Conservation (phyloP, 2,329 filamentous ascomycete genomes). For the Epicoccum nigrum region DNA sequence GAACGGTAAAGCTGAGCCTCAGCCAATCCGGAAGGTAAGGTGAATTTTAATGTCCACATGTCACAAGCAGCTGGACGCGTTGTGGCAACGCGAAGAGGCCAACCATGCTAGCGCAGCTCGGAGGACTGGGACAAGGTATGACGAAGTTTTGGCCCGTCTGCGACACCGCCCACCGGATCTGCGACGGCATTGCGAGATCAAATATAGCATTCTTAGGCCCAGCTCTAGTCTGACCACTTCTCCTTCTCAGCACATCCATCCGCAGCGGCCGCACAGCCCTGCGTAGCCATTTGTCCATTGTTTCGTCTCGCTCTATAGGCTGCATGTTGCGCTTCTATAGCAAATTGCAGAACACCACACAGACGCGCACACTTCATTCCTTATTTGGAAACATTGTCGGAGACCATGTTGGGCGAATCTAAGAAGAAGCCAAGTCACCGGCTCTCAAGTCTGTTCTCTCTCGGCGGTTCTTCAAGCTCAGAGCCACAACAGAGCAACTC, state of each 20-base stretch:
- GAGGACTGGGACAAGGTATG: slow-evolving; percentile 14
- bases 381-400: background rate
- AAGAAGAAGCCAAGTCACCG: slow-evolving; percentile 43
- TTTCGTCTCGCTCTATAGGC: slow-evolving; percentile 18
- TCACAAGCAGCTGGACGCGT: slow-evolving; percentile 17
- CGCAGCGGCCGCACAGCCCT: slow-evolving; percentile 17
- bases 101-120: slow-evolving; percentile 13
- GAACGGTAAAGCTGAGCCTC: slow-evolving; percentile 6
- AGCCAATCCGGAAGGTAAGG: slow-evolving; percentile 2
- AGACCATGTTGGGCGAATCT: slow-evolving; percentile 28
- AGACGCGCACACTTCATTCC: slow-evolving; percentile 1
- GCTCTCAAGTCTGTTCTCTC: slow-evolving; percentile 44
- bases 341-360: slow-evolving; percentile 3
- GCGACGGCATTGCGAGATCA: slow-evolving; percentile 28
- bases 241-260: slow-evolving; percentile 22
- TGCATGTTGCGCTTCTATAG: slow-evolving; percentile 18
- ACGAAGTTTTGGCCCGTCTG: slow-evolving; percentile 19
- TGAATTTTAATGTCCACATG: background rate
- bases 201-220: slow-evolving; percentile 33
- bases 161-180: slow-evolving; percentile 30
- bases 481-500: slow-evolving; percentile 26
- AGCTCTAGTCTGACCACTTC: slow-evolving; percentile 20
- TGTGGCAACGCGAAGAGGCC: slow-evolving; percentile 24
- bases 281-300: slow-evolving; percentile 32
- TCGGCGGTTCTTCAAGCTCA: slow-evolving; percentile 28